Percentiles rank a stretch among this genome's conserved stretches.
These are phyloP conservation scores for Pulveroboletus sp. DNA, from an alignment of 768 basidiomycete species.

Conservation along the genomic window DNA sequence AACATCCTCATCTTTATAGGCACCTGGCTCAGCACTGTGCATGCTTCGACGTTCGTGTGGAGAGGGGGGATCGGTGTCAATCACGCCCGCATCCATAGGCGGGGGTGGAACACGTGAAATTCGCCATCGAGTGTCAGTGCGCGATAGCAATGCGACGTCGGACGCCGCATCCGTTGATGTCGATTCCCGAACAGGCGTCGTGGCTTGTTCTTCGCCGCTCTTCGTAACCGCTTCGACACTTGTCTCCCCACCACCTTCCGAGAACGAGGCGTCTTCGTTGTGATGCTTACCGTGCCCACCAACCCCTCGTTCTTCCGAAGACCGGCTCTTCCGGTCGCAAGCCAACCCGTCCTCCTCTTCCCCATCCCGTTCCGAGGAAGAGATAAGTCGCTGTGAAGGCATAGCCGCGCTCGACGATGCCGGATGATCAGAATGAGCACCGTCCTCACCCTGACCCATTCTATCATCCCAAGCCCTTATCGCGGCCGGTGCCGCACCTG, in stretches of 20 bases:
- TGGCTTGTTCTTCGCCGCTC: background rate
- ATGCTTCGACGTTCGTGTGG: conserved; percentile 4
- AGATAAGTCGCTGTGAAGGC: conserved; percentile 33
- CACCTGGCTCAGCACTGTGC: background rate
- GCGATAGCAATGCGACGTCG: conserved; percentile 7
- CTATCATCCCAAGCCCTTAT: conserved; percentile 37
- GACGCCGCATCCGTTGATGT: conserved; percentile 4
- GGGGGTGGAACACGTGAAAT: conserved; percentile 41
- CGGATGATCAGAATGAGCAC: conserved; percentile 30
- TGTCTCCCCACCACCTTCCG: conserved; percentile 9
- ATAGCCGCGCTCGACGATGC: conserved; percentile 31
- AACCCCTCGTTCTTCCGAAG: background rate
- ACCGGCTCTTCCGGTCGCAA: conserved; percentile 23
- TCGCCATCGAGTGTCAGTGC: conserved; percentile 23
- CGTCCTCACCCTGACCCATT: conserved; percentile 32
- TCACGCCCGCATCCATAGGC: conserved; percentile 26
- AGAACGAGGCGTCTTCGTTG: conserved; percentile 10
- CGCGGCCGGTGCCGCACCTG: conserved; percentile 39
- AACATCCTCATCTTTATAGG: conserved; percentile 29
- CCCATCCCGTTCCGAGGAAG: conserved; percentile 31
- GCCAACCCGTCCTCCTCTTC: conserved; percentile 25
- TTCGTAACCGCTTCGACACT: background rate
- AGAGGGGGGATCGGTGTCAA: background rate
- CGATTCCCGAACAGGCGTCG: conserved; percentile 6
- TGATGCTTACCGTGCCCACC: conserved; percentile 12